Percentiles rank a stretch among this genome's conserved stretches.
Conservation (phyloP, 441 rosid genomes). For the Gossypium gossypioides region DNA sequence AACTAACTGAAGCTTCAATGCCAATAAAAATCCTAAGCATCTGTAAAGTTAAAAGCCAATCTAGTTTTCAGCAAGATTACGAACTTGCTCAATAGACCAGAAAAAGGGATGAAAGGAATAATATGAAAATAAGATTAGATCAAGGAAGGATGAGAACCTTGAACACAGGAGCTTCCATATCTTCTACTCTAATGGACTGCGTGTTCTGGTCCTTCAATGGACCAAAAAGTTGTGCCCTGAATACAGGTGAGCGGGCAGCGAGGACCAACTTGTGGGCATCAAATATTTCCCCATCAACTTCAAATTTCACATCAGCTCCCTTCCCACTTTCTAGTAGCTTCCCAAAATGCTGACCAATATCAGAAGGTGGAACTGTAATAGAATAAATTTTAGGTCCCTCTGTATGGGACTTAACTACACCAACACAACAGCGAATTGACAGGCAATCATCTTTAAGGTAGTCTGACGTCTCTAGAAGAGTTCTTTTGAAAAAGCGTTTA, state of each 20-base stretch:
- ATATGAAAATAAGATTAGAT: not conserved
- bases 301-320: slow-evolving; percentile 43
- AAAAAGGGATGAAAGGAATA: not conserved
- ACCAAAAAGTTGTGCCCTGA: slow-evolving; percentile 62
- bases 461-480: slow-evolving; percentile 50
- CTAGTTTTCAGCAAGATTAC: not conserved
- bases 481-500: slow-evolving; percentile 55
- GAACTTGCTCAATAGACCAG: not conserved
- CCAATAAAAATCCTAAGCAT: not conserved
- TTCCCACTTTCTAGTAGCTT: slow-evolving; percentile 48
- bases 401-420: slow-evolving; percentile 60
- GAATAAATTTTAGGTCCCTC: slow-evolving; percentile 47
- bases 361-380: slow-evolving; percentile 45
- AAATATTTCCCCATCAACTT: slow-evolving; percentile 49
- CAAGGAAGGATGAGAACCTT: slow-evolving; percentile 34
- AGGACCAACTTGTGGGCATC: slow-evolving; percentile 52
- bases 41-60: not conserved
- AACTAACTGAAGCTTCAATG: not conserved
- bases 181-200: slow-evolving; percentile 40
- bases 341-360: slow-evolving; percentile 48
- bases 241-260: slow-evolving; percentile 58
- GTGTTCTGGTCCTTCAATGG: slow-evolving; percentile 49
- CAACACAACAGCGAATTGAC: slow-evolving; percentile 49
- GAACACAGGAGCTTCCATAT: slow-evolving; percentile 53
- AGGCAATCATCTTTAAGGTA: slow-evolving; percentile 58